Evolutionary conservation across 441 rosid genomes (phyloP), one percentile per base, ranked within the genome.

Genomic region (Adansonia rubrostipa): DNA sequence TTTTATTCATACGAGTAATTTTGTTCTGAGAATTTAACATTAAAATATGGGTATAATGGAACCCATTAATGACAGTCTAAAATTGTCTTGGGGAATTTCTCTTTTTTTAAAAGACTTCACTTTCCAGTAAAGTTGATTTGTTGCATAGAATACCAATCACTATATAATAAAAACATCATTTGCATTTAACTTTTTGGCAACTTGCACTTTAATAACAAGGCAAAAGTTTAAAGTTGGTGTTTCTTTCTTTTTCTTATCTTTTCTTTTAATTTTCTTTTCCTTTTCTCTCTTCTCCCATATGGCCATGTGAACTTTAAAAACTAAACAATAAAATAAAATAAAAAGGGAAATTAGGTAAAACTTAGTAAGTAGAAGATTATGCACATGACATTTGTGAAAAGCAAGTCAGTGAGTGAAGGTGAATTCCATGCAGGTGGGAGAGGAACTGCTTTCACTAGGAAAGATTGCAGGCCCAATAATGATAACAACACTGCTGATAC

Each of bases 391-490:
- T 4, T 20, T 20, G 45, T 36, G 15, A 40, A 51, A 44, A 78
- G 15, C 13, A 33, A 69, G 57, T 19, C n/a, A 24, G 48, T 22
- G 57, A 48, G 9, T 14, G 73, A 42, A 71, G 11, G n/a, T n/a
- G 66, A 47, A 57, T 33, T 77, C 6, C 76, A 77, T 79, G 86
- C 92, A 94, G 98, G 90, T 83, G 0, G 92, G 88, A 72, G 96
- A 87, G 69, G 98, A 94, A 81, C 82, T 89, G 70, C 51, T 85
- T 14, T 86, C 92, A 0, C 86, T 95, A 0, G 89, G 89, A 48
- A 95, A 91, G 80, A 82, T 95, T 10, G 91, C 95, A 19, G 88
- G 90, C 76, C 97, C 98, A 0, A 83, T 95, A 40, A 80, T 92
- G 56, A 79, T 92, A 84, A 90, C 97, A 24, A 90, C 93, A 1